Evolutionary conservation across 805 yeast genomes (phyloP), one percentile per base, ranked within the genome.

Genomic region (Candida jianshihensis): DNA sequence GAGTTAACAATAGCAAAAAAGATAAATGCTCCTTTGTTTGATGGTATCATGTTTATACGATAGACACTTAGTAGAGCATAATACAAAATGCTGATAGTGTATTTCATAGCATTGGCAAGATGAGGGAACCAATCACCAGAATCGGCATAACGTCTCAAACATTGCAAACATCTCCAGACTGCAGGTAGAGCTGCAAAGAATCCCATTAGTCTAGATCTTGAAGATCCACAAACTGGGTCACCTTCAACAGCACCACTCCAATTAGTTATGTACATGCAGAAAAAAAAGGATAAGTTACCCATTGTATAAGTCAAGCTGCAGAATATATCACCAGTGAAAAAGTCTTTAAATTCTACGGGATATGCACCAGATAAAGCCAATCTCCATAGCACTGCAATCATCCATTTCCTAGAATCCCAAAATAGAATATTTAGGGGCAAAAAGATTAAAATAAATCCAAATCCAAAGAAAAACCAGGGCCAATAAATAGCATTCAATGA

Each of bases 51-150:
- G 27, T 78, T 68, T 34, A 87, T 82, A 43, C 97, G 73, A 56
- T 86, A 89, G 16, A 81, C 61, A 61, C 95, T 83, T 48, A 92
- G 66, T 7, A 80, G 64, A 49, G 78, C 74, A 57, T 84, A 80
- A 57, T 85, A 87, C 17, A 73, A 49, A 3, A 83, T 70, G 2
- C 89, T 72, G 26, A 81, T 60, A 1, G 71, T 50, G 55, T 90
- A 92, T 58, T 92, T 92, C 24, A 68, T 50, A 68, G 86, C 86
- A 51, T 92, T 92, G 5, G 95, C 90, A 39, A 90, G 60, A 67
- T 92, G 98, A 0, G 98, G 98, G 54, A 92, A 92, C 84, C 89
- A 81, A 51, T 89, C 96, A 3, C 94, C 90, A 0, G 97, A 82
- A 54, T 92, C 98, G 19, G 79, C 75, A 56, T 71, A 92, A 71